Evolutionary conservation across 129 eudicot species (phyloP).

Genomic region (Ambrosia trifida): DNA sequence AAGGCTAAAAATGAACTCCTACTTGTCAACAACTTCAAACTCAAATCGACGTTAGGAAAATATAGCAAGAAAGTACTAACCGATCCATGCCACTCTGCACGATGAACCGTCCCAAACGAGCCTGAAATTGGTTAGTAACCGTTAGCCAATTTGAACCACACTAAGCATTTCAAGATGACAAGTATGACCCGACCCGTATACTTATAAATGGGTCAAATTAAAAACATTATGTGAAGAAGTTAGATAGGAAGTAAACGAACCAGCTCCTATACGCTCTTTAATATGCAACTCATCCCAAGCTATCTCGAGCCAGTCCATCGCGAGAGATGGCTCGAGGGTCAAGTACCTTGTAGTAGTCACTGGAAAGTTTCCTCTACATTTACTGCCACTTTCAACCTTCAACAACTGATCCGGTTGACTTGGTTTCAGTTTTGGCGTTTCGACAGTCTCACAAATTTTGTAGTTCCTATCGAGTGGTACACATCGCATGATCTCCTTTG

Average conservation of each 20-base stretch:
- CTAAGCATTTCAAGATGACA: neutral
- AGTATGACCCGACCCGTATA: neutral
- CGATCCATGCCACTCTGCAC: slow-evolving; percentile 99
- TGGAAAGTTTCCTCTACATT: slow-evolving; percentile 43
- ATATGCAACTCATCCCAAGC: slow-evolving; percentile 92
- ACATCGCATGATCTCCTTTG: slow-evolving; percentile 29
- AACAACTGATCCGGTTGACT: slow-evolving; percentile 36
- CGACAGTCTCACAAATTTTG: slow-evolving; percentile 30
- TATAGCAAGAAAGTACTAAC: slow-evolving; percentile 45
- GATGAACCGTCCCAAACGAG: slow-evolving; percentile 97
- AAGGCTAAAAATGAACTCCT: slow-evolving; percentile 11
- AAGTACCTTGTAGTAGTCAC: slow-evolving; percentile 61
- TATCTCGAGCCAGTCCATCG: slow-evolving; percentile 97
- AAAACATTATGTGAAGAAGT: neutral
- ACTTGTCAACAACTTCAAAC: neutral
- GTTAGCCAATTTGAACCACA: slow-evolving; percentile 2
- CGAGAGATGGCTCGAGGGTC: slow-evolving; percentile 90
- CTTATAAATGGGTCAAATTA: neutral
- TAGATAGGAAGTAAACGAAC: slow-evolving; percentile 32
- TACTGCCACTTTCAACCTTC: slow-evolving; percentile 42
- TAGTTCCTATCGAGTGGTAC: slow-evolving; percentile 27
- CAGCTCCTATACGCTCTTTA: slow-evolving; percentile 98
- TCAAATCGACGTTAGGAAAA: neutral
- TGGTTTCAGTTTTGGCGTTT: slow-evolving; percentile 30
- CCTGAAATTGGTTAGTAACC: slow-evolving; percentile 43